Conservation (phyloP, 1,139 yeast species). For the Candida neerlandica region DNA sequence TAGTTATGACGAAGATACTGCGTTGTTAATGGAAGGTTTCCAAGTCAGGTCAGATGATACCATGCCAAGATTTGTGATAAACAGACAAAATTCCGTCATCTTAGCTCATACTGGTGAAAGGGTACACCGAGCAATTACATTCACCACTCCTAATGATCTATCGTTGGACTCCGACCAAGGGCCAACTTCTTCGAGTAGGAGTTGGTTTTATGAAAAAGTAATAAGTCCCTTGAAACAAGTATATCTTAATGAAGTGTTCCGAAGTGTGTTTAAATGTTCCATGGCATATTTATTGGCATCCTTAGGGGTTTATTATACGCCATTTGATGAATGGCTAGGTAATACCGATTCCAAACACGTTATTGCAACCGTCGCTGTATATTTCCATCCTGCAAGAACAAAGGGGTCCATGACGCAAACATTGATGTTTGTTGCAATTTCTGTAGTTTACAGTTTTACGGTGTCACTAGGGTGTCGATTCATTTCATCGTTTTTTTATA, state of each 20-base stretch:
- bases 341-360: constrained; percentile 76
- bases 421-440: constrained; percentile 56
- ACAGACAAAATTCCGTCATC: constrained; percentile 40
- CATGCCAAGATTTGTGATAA: constrained; percentile 17
- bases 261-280: constrained; percentile 62
- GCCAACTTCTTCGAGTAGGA: not conserved
- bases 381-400: constrained; percentile 81
- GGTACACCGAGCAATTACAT: constrained; percentile 33
- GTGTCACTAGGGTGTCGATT: constrained; percentile 59
- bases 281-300: constrained; percentile 75
- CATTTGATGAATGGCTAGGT: constrained; percentile 60
- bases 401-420: constrained; percentile 83
- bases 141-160: constrained; percentile 10
- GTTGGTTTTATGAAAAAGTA: constrained; percentile 1
- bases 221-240: constrained; percentile 7
- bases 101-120: constrained; percentile 44
- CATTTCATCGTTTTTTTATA: constrained; percentile 50
- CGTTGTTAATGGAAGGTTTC: constrained; percentile 2
- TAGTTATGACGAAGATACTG: constrained; percentile 2
- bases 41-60: constrained; percentile 11
- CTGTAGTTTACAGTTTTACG: constrained; percentile 58
- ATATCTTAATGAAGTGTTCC: constrained; percentile 22
- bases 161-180: not conserved
- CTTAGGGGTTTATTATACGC: constrained; percentile 68
- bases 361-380: constrained; percentile 80